phyloP scores from a whole-genome alignment of 257 asterid species.

The Rauvolfia tetraphylla region DNA sequence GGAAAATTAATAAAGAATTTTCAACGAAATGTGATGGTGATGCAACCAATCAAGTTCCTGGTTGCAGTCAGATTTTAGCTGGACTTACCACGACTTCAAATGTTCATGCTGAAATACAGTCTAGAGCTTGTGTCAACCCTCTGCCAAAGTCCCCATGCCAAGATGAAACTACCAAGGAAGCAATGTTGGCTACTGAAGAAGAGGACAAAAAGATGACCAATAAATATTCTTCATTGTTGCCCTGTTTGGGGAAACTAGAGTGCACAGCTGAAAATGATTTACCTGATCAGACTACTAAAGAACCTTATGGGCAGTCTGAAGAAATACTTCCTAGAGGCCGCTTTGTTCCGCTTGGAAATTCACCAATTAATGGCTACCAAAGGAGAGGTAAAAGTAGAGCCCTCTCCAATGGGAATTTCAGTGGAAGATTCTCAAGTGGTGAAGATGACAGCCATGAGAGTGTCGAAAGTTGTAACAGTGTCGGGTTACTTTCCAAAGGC shows the following conservation, averaged over 20 bases:
- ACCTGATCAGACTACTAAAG: slow-evolving; percentile 11
- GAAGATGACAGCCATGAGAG: slow-evolving; percentile 40
- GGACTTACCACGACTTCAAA: slow-evolving; percentile 20
- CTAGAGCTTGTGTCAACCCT: slow-evolving; percentile 20
- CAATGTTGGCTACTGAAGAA: slow-evolving; percentile 25
- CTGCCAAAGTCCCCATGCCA: slow-evolving; percentile 17
- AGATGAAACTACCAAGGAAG: slow-evolving; percentile 33
- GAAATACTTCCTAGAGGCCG: slow-evolving; percentile 20
- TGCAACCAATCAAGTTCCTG: slow-evolving; percentile 4
- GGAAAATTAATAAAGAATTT: slow-evolving; percentile 20
- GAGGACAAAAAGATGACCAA: slow-evolving; percentile 12
- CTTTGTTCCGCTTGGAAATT: slow-evolving; percentile 26
- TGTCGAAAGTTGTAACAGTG: slow-evolving; percentile 70
- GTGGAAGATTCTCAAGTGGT: slow-evolving; percentile 21
- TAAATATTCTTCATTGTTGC: not conserved
- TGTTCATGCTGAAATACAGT: slow-evolving; percentile 17
- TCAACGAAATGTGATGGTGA: slow-evolving; percentile 7
- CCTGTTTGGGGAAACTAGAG: slow-evolving; percentile 27
- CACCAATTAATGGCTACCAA: slow-evolving; percentile 27
- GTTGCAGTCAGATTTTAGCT: slow-evolving; percentile 11
- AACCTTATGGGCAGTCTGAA: slow-evolving; percentile 16
- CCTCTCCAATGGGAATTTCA: slow-evolving; percentile 31
- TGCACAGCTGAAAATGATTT: slow-evolving; percentile 46
- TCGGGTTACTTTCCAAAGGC: slow-evolving; percentile 36
- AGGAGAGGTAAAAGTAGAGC: slow-evolving; percentile 53